Base-by-base conservation (phyloP, 2,329 filamentous ascomycete species). In the Paramyrothecium sp. region DNA sequence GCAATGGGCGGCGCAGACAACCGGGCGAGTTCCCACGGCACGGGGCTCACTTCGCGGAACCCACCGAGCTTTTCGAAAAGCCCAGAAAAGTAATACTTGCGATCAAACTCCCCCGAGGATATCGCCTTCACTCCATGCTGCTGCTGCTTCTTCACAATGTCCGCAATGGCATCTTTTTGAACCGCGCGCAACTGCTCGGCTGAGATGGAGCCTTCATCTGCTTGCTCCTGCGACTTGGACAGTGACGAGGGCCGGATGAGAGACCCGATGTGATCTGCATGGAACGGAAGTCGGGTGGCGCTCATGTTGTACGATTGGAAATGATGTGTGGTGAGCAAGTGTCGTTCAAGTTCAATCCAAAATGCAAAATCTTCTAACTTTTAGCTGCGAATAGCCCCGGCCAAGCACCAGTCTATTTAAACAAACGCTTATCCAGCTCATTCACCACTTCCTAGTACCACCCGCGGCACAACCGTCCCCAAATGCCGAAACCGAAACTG, bases 241-340 rank as follows among this genome's bases (percentile, higher is more conserved):
- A 91, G 81, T 54, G 81, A 74, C 54, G 84, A 72, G 1, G 89
- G 88, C 33, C 89, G 86, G 57, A 91, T 82, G 33, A 91, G 78
- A 16, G 88, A 90, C 53, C 89, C 89, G 60, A 90, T 81, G 63
- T 91, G 89, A 73, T 91, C 89, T 58, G 88, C 87, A 68, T 89
- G 82, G 73, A 89, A 91, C 53, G 86, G 88, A 12, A 75, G 69
- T 56, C 67, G 67, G 34, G 65, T 62, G 41, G 53, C 61, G 33
- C 53, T 52, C 67, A 71, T 44, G 38, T 17, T 44, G 38, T 30
- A 10, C 26, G 26, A 10, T 10, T 30, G 38, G n/a, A 44, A 44
- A 16, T 19, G 38, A 19, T 5, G 13, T 44, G 38, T 44, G 5
- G 38, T 44, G 38, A 19, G 5, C 38, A 7, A 16, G 7, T 44